Evolutionary conservation across 2,329 filamentous ascomycete species (phyloP), one percentile per base, ranked within the genome.

Genomic region (Fusarium burgessii): DNA sequence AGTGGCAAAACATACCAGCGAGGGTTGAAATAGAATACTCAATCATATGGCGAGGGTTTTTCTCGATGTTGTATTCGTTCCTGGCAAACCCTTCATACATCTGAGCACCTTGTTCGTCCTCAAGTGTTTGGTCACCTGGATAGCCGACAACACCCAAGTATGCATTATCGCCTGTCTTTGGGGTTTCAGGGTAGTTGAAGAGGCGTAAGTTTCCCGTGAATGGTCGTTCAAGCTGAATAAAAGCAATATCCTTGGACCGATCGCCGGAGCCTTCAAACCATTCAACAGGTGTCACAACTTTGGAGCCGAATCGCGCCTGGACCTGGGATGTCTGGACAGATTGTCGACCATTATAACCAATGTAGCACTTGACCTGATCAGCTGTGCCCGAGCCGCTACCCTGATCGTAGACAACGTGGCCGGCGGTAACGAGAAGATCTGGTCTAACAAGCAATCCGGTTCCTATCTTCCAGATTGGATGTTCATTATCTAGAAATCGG

Each of bases 101-200:
- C 61, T 76, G 62, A 11, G 73, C 78, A n/a, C 79, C 79, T 3
- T 60, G 58, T 41, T 81, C 67, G n/a, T 47, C 55, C 25, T 10
- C 11, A 6, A 77, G 56, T 5, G 8, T 58, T 50, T 72, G 67
- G 45, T 80, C 78, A 11, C 71, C 78, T 4, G 80, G 79, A 58
- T 82, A 82, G 18, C 79, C 79, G 20, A 81, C 75, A 12, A 82
- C 66, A 3, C 79, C 80, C 14, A 81, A 41, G 5, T 64, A 36
- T 8, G 58, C 27, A 1, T 50, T 43, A 4, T 38, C 25, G 3
- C 20, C 64, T 14, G 43, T 40, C 4, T 25, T 8, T 4, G 73
- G 73, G 3, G 75, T 77, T 17, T 55, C 12, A 6, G 50, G 36
- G 43, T 67, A 79, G 20, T 33, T 64, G 36, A 78, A 76, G 4